phyloP scores from a whole-genome alignment of 2,329 filamentous ascomycete genomes.

The Epichloe gansuensis region DNA sequence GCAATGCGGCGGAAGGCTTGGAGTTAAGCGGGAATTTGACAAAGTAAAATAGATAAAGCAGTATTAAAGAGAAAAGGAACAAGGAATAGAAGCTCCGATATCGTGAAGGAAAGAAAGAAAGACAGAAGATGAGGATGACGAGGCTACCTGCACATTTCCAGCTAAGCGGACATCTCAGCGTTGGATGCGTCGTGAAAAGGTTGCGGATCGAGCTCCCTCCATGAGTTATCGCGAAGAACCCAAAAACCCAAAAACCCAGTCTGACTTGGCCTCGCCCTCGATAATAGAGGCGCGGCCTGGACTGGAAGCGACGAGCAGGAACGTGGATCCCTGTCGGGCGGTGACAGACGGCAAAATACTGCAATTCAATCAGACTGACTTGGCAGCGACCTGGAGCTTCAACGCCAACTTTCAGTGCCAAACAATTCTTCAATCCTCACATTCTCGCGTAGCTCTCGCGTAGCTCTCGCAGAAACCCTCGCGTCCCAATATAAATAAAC shows the following conservation, averaged over 20 bases:
- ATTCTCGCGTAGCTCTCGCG: neutral
- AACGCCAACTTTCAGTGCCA: neutral
- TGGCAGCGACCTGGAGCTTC: neutral
- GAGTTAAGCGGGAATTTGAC: neutral
- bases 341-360: constrained; percentile 7
- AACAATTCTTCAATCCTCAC: neutral
- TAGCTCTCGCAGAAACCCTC: neutral
- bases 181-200: neutral
- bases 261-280: constrained; percentile 8
- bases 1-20: neutral
- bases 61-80: constrained; percentile 3
- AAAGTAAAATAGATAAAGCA: neutral
- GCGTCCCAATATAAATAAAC: too few species aligned
- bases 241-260: too few species aligned
- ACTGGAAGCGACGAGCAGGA: neutral
- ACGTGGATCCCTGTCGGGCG: constrained; percentile 9
- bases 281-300: neutral
- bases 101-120: neutral
- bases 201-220: neutral
- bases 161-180: constrained; percentile 13
- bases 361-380: neutral
- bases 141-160: constrained; percentile 8
- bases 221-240: neutral
- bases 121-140: neutral
- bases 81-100: constrained; percentile 5